A percentile compares a stretch with the other conserved stretches of the same genome.
phyloP scores from a whole-genome alignment of 306 rosid species.

The Acacia melanoxylon region DNA sequence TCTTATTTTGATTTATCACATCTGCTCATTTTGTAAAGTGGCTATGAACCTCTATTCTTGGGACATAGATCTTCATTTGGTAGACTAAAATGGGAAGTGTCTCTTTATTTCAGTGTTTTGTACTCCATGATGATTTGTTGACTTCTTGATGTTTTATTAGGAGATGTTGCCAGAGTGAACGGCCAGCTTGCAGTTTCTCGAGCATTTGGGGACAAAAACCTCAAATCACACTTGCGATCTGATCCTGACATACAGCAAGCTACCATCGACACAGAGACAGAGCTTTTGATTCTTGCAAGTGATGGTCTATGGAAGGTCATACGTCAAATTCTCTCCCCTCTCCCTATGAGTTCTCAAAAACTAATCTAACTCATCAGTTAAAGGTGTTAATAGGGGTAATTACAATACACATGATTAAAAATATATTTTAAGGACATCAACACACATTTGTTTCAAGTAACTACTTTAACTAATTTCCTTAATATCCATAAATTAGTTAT shows the following conservation, averaged over 20 bases:
- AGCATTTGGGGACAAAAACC: conserved; percentile 90
- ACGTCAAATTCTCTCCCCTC: conserved; percentile 14
- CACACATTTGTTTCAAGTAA: too few relatives aligned
- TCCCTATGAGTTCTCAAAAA: neutral
- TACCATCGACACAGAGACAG: conserved; percentile 47
- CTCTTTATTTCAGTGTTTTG: conserved; percentile 9
- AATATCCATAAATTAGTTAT: too few relatives aligned
- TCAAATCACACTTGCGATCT: conserved; percentile 71
- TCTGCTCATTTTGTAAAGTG: neutral
- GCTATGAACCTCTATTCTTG: neutral
- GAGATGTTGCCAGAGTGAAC: conserved; percentile 89
- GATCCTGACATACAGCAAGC: conserved; percentile 62
- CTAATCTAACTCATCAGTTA: neutral
- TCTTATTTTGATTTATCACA: neutral
- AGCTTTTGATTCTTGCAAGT: conserved; percentile 74
- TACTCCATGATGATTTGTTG: conserved; percentile 25
- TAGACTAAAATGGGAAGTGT: neutral
- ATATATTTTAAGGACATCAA: too few relatives aligned
- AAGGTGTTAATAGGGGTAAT: neutral
- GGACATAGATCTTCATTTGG: conserved; percentile 10
- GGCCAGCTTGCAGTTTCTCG: conserved; percentile 95
- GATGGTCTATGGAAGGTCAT: conserved; percentile 92
- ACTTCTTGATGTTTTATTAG: conserved; percentile 38
- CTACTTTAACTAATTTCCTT: too few relatives aligned
- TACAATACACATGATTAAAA: too few relatives aligned